Evolutionary conservation across 345 rosid species (phyloP), one percentile per base, ranked within the genome.

Genomic region (Aquilaria sinensis): DNA sequence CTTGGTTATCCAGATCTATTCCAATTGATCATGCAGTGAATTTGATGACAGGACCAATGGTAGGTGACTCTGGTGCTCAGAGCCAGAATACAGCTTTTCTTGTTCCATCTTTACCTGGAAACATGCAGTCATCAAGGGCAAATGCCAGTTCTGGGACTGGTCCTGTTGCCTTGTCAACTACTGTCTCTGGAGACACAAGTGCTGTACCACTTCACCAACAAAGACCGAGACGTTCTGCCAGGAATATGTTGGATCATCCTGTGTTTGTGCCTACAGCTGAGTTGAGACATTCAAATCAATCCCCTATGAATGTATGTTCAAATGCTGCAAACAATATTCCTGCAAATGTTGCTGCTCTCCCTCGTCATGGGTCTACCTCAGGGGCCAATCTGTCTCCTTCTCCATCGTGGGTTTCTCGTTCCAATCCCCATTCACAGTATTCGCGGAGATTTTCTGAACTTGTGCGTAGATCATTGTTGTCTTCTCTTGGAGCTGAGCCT

Each of bases 401-500:
- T 67, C 80, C 76, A 60, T 54, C 76, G 33, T 77, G 69, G 79
- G 75, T 63, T 64, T 73, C 90, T 67, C 84, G 76, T 72, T 74
- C 74, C 56, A 85, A 65, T 77, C 72, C 77, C 53, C 67, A 75
- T 31, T 55, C 74, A 47, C 78, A 69, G 12, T 72, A 74, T 70
- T 87, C 85, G 11, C 77, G 83, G 16, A 80, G 91, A 54, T 62
- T 81, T 67, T 74, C 89, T 14, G 96, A 83, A 62, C 71, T 75
- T 66, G 77, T 80, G 31, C 86, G 84, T 41, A 81, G 92, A 49
- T 87, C 96, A 2, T 66, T 87, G 62, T 65, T 83, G 70, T 60
- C 88, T 70, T 71, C 86, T 34, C 63, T 69, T 64, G 73, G 63
- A 57, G 57, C 76, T 43, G 89, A 77, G 54, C 61, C 83, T 57